Conservation (phyloP, 768 basidiomycete species). For the Pleurotus djamor region DNA sequence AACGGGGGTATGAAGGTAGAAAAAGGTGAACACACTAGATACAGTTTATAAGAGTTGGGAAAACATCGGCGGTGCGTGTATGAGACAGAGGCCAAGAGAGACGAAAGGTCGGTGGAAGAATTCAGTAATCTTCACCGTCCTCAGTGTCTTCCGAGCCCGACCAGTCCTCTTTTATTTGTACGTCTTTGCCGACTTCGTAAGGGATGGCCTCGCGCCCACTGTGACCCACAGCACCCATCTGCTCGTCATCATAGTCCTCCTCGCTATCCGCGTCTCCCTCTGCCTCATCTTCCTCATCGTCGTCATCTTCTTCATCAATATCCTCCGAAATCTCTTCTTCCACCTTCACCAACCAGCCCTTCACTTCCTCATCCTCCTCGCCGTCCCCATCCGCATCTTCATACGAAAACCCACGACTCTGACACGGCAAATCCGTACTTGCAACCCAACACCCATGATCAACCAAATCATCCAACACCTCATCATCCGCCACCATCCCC, state of each 20-base stretch:
- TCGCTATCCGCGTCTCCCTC: constrained; percentile 16
- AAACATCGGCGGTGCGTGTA: too few species aligned
- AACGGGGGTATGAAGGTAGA: background rate
- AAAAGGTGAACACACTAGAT: too few species aligned
- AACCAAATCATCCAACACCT: constrained; percentile 34
- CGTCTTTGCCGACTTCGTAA: too few species aligned
- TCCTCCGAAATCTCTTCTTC: constrained; percentile 20
- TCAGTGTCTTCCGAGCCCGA: too few species aligned
- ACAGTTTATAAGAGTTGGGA: too few species aligned
- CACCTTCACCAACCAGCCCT: constrained; percentile 10
- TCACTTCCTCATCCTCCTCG: constrained; percentile 25
- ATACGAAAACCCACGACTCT: constrained; percentile 18
- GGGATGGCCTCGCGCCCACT: too few species aligned
- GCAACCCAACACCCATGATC: constrained; percentile 27
- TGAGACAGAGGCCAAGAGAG: too few species aligned
- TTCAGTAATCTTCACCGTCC: too few species aligned
- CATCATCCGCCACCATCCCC: constrained; percentile 21
- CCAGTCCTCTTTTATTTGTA: too few species aligned
- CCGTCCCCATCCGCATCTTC: too few species aligned
- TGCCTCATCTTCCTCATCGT: constrained; percentile 21
- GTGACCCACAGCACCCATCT: too few species aligned
- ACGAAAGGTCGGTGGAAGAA: too few species aligned
- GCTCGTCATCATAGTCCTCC: constrained; percentile 12
- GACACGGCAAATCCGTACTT: constrained; percentile 10
- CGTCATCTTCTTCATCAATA: constrained; percentile 16